Evolutionary conservation across 345 rosid genomes (phyloP).

Genomic region (Sisymbrium irio): DNA sequence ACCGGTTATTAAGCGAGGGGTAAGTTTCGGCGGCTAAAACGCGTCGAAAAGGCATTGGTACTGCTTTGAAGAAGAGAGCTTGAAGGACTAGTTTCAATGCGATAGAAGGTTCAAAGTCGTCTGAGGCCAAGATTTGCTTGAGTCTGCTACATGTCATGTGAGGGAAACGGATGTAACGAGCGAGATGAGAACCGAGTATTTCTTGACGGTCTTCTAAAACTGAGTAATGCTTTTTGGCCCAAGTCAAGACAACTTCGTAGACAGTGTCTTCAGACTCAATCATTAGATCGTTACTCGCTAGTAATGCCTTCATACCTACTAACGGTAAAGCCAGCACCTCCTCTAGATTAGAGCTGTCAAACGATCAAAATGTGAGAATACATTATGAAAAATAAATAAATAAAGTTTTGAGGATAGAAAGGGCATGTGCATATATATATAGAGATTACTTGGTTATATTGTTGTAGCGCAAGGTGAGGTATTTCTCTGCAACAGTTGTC

Average conservation of each 20-base stretch:
- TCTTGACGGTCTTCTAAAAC: constrained; percentile 62
- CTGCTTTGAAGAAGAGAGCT: constrained; percentile 80
- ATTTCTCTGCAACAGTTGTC: constrained; percentile 66
- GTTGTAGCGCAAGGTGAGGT: constrained; percentile 58
- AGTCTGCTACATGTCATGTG: constrained; percentile 70
- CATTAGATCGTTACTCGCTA: constrained; percentile 64
- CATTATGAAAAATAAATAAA: no score
- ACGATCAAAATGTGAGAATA: not conserved
- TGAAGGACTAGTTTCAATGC: constrained; percentile 63
- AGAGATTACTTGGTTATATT: constrained; percentile 54
- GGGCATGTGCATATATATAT: no score
- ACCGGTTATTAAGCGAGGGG: constrained; percentile 35
- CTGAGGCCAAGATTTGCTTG: constrained; percentile 63
- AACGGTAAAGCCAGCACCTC: constrained; percentile 59
- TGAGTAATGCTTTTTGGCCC: constrained; percentile 68
- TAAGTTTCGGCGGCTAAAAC: constrained; percentile 47
- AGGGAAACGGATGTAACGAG: constrained; percentile 68
- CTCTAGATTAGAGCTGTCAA: not conserved
- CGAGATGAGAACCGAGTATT: constrained; percentile 54
- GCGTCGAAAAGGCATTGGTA: constrained; percentile 50
- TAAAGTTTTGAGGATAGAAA: no score
- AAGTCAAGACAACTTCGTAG: constrained; percentile 64
- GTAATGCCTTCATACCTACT: constrained; percentile 73
- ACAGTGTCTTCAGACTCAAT: constrained; percentile 70
- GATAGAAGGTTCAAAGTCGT: constrained; percentile 55